Percentiles rank a stretch among this genome's conserved stretches.
These are phyloP conservation scores for Claviceps sp. DNA, from an alignment of 2,329 filamentous ascomycete genomes.

Conservation along the genomic window DNA sequence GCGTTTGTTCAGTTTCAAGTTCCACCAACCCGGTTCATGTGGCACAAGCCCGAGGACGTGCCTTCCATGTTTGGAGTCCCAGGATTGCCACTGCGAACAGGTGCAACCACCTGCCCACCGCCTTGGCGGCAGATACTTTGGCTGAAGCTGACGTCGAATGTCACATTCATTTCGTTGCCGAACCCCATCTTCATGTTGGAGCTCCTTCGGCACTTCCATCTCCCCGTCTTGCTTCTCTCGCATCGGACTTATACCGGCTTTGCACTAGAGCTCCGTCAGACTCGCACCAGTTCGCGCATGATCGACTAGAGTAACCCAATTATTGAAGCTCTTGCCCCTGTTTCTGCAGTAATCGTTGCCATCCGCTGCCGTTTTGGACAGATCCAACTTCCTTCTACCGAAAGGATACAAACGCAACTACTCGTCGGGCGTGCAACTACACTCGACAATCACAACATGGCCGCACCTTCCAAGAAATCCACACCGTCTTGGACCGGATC, in stretches of 20 bases:
- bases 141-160: background rate
- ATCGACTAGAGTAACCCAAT: background rate
- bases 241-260: background rate
- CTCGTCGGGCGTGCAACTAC: background rate
- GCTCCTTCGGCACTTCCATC: background rate
- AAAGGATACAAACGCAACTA: background rate
- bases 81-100: background rate
- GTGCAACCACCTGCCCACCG: slow-evolving; percentile 3
- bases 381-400: too few species aligned
- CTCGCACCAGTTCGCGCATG: background rate
- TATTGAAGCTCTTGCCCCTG: background rate
- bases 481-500: background rate
- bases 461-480: background rate
- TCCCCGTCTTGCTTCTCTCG: background rate
- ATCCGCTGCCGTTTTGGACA: background rate
- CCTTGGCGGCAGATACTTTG: slow-evolving; percentile 1
- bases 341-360: background rate
- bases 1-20: too few species aligned
- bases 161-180: background rate
- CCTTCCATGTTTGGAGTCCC: background rate
- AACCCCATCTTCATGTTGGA: background rate
- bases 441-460: background rate
- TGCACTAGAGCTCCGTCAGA: background rate
- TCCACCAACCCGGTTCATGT: background rate
- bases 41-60: background rate